phyloP scores from a whole-genome alignment of 495 filamentous ascomycete genomes.

The Parachaetomium inaequale region DNA sequence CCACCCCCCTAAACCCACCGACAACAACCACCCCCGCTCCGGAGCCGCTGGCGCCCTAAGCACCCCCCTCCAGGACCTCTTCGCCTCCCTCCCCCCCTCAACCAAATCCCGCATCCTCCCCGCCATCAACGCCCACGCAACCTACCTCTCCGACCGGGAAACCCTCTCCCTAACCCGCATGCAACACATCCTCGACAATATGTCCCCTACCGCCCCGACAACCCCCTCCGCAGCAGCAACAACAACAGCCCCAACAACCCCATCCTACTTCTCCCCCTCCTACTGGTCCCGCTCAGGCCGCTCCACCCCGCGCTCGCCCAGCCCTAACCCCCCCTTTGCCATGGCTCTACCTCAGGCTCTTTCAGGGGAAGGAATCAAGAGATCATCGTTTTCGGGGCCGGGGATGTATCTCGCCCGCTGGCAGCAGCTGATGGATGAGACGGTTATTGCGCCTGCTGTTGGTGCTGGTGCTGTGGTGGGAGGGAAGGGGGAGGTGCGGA shows the following conservation, averaged over 20 bases:
- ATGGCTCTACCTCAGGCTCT: not conserved
- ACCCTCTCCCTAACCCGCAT: constrained; percentile 47
- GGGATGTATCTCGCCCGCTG: constrained; percentile 62
- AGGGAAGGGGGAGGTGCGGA: constrained; percentile 41
- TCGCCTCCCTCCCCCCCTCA: constrained; percentile 39
- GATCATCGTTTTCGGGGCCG: constrained; percentile 43
- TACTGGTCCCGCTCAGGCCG: constrained; percentile 4
- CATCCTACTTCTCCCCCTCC: not conserved
- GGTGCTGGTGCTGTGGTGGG: constrained; percentile 32
- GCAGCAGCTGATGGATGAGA: constrained; percentile 59
- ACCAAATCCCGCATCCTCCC: constrained; percentile 35
- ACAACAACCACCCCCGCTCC: not conserved
- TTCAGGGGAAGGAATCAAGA: not conserved
- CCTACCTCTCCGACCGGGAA: constrained; percentile 51
- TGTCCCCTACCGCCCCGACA: constrained; percentile 6
- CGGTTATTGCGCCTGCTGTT: constrained; percentile 52
- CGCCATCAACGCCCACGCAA: constrained; percentile 50
- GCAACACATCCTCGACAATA: constrained; percentile 40
- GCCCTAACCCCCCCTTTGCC: not conserved
- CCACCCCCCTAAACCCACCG: not conserved
- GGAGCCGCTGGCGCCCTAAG: constrained; percentile 45
- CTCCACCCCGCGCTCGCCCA: not conserved
- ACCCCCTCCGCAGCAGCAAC: not conserved
- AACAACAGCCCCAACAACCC: not conserved
- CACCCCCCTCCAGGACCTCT: constrained; percentile 42